Evolutionary conservation across 2,329 filamentous ascomycete species (phyloP).

Genomic region (Cladophialophora yegresii): DNA sequence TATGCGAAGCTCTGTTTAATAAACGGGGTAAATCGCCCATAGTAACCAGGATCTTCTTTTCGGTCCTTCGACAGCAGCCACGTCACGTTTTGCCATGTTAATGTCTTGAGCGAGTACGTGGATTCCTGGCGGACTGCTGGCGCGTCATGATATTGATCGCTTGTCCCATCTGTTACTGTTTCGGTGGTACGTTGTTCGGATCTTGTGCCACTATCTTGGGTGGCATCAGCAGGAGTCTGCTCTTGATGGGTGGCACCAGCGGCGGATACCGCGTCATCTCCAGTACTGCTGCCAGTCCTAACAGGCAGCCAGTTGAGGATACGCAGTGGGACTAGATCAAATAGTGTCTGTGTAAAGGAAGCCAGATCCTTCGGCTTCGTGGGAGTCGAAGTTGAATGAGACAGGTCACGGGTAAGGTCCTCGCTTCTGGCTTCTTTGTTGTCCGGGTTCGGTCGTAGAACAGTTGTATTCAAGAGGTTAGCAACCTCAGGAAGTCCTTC

Average conservation of each 20-base stretch:
- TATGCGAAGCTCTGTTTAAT: constrained; percentile 50
- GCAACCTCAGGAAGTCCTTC: constrained; percentile 14
- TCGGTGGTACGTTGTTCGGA: background rate
- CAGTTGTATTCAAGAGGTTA: constrained; percentile 5
- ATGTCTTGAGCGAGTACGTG: constrained; percentile 22
- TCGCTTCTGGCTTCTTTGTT: background rate
- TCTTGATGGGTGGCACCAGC: background rate
- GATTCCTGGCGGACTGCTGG: background rate
- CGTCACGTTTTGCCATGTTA: constrained; percentile 17
- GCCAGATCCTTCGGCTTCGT: constrained; percentile 53
- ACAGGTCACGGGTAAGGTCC: background rate
- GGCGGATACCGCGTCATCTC: constrained; percentile 26
- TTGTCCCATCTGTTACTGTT: background rate
- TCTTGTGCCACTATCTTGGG: background rate
- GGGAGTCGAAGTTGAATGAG: background rate
- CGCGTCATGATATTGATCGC: background rate
- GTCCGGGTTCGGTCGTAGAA: background rate
- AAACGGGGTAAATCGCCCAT: constrained; percentile 40
- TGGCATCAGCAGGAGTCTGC: background rate
- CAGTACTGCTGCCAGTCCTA: constrained; percentile 34
- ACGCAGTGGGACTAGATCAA: constrained; percentile 50
- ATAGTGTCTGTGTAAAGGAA: constrained; percentile 63
- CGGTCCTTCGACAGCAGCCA: constrained; percentile 19
- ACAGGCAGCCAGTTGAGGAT: constrained; percentile 52
- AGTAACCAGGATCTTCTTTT: constrained; percentile 4